Base-by-base conservation (phyloP, 768 basidiomycete species). In the Lentinus brumalis region DNA sequence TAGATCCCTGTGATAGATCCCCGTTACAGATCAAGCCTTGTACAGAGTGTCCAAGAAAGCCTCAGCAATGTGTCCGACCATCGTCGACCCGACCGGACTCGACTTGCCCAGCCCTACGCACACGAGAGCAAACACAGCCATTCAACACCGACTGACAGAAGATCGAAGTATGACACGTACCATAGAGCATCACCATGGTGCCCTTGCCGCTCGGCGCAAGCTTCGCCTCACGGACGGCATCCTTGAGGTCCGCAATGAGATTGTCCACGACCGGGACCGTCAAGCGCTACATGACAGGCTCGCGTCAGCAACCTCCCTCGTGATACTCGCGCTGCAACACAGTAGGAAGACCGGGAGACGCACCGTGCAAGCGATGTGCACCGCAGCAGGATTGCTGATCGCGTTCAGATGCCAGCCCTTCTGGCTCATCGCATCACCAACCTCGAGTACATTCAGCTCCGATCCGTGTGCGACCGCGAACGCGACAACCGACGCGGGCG, bases 291-390 rank as follows among this genome's bases (percentile, higher is more conserved):
- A 50, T 53, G 5, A 53, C 18, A 30, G 4, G 18, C 15, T 14
- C 11, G 6, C 38, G 50, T 50, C 16, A 54, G 64, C 32, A 61
- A 41, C 60, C 14, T 16, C 29, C 9, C 42, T 61, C 39, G 30
- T 21, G 3, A 18, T 8, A 4, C 16, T 26, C 60, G 40, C 8
- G 54, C 56, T 51, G 58, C 54, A 42, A 40, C 40, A 32, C 11
- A 41, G 31, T 31, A 40, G n/a, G 4, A 16, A 35, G 31, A 12
- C 41, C 5, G 53, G 21, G 32, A 32, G 12, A 67, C 90, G 67
- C 68, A 96, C 94, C 67, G 96, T 99, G 75, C 89, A 91, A 39
- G 95, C 95, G 65, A 98, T 92, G 74, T 99, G 97, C 45, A 98
- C 81, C 9, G 89, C 94, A 11, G 90, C 78, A 1, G 95, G 94